Evolutionary conservation across 768 basidiomycete genomes (phyloP), one percentile per base, ranked within the genome.

Genomic region (Strobilomyces confusus): DNA sequence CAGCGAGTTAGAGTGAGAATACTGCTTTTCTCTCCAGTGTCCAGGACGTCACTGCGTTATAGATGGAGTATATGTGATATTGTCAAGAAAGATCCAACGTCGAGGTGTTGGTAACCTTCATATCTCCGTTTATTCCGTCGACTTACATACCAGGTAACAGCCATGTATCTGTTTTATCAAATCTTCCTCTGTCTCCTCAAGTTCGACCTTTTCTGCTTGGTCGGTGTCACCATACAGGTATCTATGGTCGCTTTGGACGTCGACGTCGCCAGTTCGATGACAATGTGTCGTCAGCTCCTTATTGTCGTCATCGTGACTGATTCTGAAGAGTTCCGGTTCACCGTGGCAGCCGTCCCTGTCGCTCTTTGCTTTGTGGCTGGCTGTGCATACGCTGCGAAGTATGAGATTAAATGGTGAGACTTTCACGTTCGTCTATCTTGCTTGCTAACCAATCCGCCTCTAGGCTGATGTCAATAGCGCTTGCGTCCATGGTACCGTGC

Each of bases 41-140:
- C 6, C 11, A 23, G 49, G 17, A 17, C 14, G 47, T 57, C 36
- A 59, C 54, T 45, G 44, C 52, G 13, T 47, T 49, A 4, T 56
- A 92, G 90, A 40, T 93, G 91, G 91, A 89, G 88, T 37, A 88
- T 93, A 63, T 93, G 93, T 75, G 90, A 92, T 63, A 82, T 88
- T 33, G 89, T 92, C 20, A 90, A 90, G 29, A 92, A 91, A 33
- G 89, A 90, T 60, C 87, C 87, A 8, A 85, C 77, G 59, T 84
- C 89, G 81, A 92, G 92, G 72, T 80, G 90, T 90, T 58, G 52
- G 83, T 67, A 11, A 44, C 32, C 15, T 51, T 30, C 26, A 34
- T 36, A 15, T 49, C 23, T 9, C 9, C 47, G 11, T 40, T 11
- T 23, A 11, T 41, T 34, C 20, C 20, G 11, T 29, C 52, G 5